Conservation (phyloP, 495 filamentous ascomycete genomes). For the Bathelium albidoporum region DNA sequence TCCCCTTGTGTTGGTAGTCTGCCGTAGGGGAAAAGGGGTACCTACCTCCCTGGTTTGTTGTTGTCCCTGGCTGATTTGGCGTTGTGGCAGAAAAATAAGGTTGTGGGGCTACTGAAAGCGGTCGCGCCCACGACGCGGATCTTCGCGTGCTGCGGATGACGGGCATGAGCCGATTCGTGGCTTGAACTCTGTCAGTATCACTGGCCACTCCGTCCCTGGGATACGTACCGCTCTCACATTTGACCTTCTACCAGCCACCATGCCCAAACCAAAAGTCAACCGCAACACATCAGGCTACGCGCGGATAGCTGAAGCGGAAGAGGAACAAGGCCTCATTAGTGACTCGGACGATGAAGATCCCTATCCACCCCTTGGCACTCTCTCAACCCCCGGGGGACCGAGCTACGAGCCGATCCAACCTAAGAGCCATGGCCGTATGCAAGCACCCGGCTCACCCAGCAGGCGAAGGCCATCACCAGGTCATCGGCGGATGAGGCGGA, state of each 20-base stretch:
- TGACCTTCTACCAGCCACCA: background rate
- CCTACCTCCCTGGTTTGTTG: too few species aligned
- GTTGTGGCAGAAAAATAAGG: background rate
- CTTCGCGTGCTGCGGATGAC: constrained; percentile 2
- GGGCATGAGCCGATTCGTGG: background rate
- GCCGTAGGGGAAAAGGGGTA: background rate
- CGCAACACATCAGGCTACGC: constrained; percentile 71
- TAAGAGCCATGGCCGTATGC: constrained; percentile 50
- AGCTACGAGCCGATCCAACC: constrained; percentile 61
- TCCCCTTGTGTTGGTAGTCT: background rate
- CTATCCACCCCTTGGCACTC: constrained; percentile 40
- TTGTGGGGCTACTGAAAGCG: background rate
- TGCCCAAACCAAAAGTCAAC: background rate
- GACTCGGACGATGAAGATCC: constrained; percentile 42
- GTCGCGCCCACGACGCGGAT: background rate
- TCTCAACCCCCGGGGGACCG: constrained; percentile 49
- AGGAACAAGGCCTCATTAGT: constrained; percentile 55
- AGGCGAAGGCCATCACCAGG: constrained; percentile 38
- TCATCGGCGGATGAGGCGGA: constrained; percentile 52
- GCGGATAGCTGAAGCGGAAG: constrained; percentile 81
- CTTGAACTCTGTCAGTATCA: background rate
- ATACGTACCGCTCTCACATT: background rate
- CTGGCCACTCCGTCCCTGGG: background rate
- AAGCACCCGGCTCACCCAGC: constrained; percentile 35
- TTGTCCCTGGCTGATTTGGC: background rate